Conservation (phyloP, 2,329 filamentous ascomycete genomes). For the Phaeosphaeriaceae sp. region DNA sequence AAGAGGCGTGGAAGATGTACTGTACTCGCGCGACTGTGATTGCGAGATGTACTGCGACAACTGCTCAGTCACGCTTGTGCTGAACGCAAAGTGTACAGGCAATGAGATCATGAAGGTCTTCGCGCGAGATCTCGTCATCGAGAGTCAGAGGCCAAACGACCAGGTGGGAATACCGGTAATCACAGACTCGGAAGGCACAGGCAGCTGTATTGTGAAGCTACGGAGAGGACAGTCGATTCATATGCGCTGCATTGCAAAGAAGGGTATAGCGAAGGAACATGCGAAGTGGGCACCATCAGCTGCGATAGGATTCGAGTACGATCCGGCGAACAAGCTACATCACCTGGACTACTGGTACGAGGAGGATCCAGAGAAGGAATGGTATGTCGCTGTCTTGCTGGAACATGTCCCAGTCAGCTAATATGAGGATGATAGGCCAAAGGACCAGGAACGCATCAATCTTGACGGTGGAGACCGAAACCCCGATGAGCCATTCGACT, state of each 20-base stretch:
- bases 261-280: constrained; percentile 98
- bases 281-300: constrained; percentile 96
- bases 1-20: constrained; percentile 79
- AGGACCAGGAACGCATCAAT: constrained; percentile 79
- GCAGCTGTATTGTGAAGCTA: constrained; percentile 88
- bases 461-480: constrained; percentile 76
- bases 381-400: constrained; percentile 64
- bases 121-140: constrained; percentile 83
- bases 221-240: constrained; percentile 88
- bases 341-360: constrained; percentile 97
- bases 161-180: constrained; percentile 83
- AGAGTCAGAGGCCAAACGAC: constrained; percentile 73
- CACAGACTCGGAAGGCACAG: constrained; percentile 79
- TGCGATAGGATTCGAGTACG: constrained; percentile 96
- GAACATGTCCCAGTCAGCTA: not conserved
- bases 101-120: constrained; percentile 95
- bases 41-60: constrained; percentile 95
- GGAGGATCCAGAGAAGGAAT: constrained; percentile 81
- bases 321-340: constrained; percentile 93
- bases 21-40: constrained; percentile 92
- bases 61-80: constrained; percentile 83
- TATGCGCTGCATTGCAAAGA: constrained; percentile 92
- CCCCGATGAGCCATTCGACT: constrained; percentile 89
- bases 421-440: constrained; percentile 66
- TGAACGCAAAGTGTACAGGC: constrained; percentile 84